These are phyloP conservation scores for Holtermanniella nyarrowii DNA, from an alignment of 768 basidiomycete genomes.

Conservation along the genomic window DNA sequence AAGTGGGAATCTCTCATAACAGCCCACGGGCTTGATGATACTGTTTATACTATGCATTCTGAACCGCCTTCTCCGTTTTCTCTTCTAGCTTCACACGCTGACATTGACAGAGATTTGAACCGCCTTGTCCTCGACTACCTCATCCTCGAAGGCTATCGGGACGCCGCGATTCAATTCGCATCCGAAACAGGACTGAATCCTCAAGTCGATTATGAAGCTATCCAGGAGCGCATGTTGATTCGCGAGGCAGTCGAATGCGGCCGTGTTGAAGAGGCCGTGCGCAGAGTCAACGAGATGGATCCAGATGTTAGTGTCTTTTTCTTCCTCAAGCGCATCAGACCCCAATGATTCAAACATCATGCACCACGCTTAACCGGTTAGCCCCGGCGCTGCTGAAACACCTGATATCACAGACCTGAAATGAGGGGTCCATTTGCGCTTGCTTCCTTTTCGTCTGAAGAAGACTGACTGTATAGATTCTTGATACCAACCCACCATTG, in stretches of 20 bases:
- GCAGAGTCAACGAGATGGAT: conserved; percentile 89
- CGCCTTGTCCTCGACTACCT: conserved; percentile 94
- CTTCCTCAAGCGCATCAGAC: conserved; percentile 4
- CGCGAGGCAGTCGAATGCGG: conserved; percentile 88
- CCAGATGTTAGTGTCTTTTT: conserved; percentile 65
- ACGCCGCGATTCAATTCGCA: conserved; percentile 89
- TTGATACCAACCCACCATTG: conserved; percentile 85
- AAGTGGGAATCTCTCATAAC: conserved; percentile 99
- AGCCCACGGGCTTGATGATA: conserved; percentile 43
- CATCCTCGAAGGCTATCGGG: conserved; percentile 93
- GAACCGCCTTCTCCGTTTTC: conserved; percentile 14
- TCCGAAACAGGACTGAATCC: conserved; percentile 65
- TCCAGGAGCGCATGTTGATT: conserved; percentile 88
- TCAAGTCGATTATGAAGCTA: conserved; percentile 78
- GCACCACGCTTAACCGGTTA: conserved; percentile 88
- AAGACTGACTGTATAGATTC: conserved; percentile 52
- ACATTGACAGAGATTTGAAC: conserved; percentile 68
- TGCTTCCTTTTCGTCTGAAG: background rate
- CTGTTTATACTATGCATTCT: conserved; percentile 74
- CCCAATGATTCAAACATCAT: conserved; percentile 82
- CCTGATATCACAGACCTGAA: conserved; percentile 50
- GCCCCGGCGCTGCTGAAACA: conserved; percentile 74
- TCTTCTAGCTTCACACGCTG: conserved; percentile 5
- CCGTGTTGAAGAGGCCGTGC: conserved; percentile 88
- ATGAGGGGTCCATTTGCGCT: conserved; percentile 36